phyloP scores from a whole-genome alignment of 192 early-diverging fungal species.

The Umbelopsis sp. region DNA sequence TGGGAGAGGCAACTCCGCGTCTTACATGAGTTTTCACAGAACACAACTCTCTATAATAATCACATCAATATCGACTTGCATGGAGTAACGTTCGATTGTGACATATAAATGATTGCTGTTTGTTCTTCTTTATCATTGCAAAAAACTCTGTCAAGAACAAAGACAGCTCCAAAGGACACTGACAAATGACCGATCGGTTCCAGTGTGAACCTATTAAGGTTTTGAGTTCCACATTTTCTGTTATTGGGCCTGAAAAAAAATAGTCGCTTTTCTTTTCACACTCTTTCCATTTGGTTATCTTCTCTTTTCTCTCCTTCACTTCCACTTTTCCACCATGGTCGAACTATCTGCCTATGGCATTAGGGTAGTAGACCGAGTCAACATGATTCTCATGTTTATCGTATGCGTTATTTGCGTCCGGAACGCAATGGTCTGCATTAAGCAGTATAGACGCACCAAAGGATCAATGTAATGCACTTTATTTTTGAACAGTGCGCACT shows the following conservation, averaged over 20 bases:
- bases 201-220: neutral
- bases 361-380: conserved; percentile 32
- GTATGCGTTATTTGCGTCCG: conserved; percentile 28
- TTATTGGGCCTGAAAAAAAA: neutral
- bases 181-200: neutral
- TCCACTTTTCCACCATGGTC: conserved; percentile 20
- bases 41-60: too few species aligned
- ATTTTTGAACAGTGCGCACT: neutral
- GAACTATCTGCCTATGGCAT: conserved; percentile 27
- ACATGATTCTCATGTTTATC: conserved; percentile 36
- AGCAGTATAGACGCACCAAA: conserved; percentile 28
- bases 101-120: too few species aligned
- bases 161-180: neutral
- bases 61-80: too few species aligned
- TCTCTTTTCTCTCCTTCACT: neutral
- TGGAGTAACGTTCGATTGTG: too few species aligned
- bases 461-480: conserved; percentile 28
- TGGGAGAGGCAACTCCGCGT: neutral
- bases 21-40: too few species aligned
- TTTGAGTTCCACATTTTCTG: neutral
- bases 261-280: neutral
- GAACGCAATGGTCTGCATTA: conserved; percentile 28
- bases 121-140: too few species aligned
- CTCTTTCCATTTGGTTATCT: too few species aligned
- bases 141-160: neutral